Percentiles rank a stretch among this genome's conserved stretches.
phyloP scores from a whole-genome alignment of 208 protist species.

The Crithidia brevicula region DNA sequence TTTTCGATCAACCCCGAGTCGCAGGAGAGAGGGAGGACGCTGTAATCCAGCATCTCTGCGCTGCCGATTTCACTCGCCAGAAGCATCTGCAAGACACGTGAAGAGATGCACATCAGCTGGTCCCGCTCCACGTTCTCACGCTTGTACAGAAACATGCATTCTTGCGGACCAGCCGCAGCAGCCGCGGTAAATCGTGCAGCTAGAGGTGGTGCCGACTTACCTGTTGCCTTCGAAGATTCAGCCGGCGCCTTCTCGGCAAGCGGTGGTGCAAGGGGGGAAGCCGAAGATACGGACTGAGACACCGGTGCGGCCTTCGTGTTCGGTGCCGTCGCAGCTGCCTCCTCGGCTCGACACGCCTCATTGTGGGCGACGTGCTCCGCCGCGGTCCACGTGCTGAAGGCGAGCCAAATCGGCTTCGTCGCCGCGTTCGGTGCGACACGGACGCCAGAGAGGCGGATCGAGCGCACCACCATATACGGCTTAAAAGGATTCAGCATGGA shows the following conservation, averaged over 20 bases:
- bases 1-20: slow-evolving; percentile 76
- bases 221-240: not conserved
- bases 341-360: not conserved
- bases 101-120: slow-evolving; percentile 82
- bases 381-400: slow-evolving; percentile 45
- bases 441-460: slow-evolving; percentile 37
- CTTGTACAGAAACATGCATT: slow-evolving; percentile 73
- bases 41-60: slow-evolving; percentile 66
- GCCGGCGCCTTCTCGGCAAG: not conserved
- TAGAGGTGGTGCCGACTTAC: not conserved
- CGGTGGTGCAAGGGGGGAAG: too few relatives aligned
- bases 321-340: not conserved
- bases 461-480: slow-evolving; percentile 36
- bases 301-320: not conserved
- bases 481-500: slow-evolving; percentile 50
- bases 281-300: not conserved
- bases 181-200: not conserved
- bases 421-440: slow-evolving; percentile 34
- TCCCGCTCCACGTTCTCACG: slow-evolving; percentile 76
- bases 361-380: slow-evolving; percentile 25
- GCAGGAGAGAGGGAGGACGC: slow-evolving; percentile 65
- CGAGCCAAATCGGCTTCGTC: slow-evolving; percentile 45
- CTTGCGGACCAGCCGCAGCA: slow-evolving; percentile 1
- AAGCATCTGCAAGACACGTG: slow-evolving; percentile 59
- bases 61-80: slow-evolving; percentile 45